Evolutionary conservation across 192 early-diverging fungal genomes (phyloP).

Genomic region (Coemansia sp.): DNA sequence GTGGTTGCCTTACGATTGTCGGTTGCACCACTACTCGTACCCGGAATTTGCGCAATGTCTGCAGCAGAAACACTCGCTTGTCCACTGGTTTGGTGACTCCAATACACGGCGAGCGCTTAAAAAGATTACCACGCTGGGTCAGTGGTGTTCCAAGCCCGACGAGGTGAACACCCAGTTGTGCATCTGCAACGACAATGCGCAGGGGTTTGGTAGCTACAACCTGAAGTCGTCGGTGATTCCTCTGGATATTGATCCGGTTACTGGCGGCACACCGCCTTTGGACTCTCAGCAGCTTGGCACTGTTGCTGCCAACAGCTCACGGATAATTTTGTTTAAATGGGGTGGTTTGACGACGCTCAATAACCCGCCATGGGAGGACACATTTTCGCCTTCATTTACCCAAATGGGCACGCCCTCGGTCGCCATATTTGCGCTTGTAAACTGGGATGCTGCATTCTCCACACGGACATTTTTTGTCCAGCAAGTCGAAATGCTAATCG

Average conservation of each 20-base stretch:
- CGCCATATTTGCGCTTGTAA: conserved; percentile 45
- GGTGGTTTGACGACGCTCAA: conserved; percentile 53
- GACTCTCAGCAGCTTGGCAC: not conserved
- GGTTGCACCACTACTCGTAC: conserved; percentile 36
- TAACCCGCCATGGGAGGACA: conserved; percentile 16
- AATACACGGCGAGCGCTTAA: conserved; percentile 53
- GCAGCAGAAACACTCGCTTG: conserved; percentile 22
- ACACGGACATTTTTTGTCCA: conserved; percentile 23
- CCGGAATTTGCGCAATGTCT: conserved; percentile 43
- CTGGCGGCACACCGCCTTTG: conserved; percentile 6
- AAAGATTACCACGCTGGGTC: conserved; percentile 48
- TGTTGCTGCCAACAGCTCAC: not conserved
- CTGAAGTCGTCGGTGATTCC: not conserved
- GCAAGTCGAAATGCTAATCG: conserved; percentile 24
- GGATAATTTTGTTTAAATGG: conserved; percentile 46
- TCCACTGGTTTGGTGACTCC: conserved; percentile 58
- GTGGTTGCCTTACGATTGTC: conserved; percentile 56
- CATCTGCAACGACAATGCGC: conserved; percentile 51
- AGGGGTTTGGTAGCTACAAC: conserved; percentile 26
- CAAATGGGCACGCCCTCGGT: conserved; percentile 14
- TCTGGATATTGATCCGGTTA: conserved; percentile 19
- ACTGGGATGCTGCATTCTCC: conserved; percentile 56
- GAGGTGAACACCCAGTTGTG: conserved; percentile 18
- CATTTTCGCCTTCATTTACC: conserved; percentile 29
- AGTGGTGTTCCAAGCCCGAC: conserved; percentile 40